Conservation (phyloP, 441 rosid species). For the Pelargonium cotyledonis region DNA sequence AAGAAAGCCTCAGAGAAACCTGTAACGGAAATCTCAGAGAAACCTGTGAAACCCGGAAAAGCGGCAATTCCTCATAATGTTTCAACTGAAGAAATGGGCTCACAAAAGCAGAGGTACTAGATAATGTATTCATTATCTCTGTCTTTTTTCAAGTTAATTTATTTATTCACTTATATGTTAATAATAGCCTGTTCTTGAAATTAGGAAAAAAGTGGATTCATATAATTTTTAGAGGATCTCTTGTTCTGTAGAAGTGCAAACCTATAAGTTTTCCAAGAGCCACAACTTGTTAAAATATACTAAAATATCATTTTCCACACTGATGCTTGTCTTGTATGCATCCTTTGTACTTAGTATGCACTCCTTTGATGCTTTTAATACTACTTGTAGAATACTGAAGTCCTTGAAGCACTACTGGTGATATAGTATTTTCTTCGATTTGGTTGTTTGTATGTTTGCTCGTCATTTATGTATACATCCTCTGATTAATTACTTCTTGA, state of each 20-base stretch:
- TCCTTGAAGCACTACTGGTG: background rate
- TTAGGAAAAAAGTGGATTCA: background rate
- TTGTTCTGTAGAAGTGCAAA: background rate
- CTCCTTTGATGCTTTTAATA: background rate
- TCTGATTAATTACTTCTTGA: background rate
- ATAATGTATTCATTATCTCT: constrained; percentile 11
- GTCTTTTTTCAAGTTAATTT: background rate
- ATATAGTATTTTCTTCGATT: background rate
- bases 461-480: background rate
- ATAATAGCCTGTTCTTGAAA: background rate
- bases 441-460: background rate
- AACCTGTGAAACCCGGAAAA: constrained; percentile 40
- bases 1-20: background rate
- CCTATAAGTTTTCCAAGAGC: background rate
- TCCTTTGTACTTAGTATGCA: background rate
- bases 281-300: background rate
- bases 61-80: constrained; percentile 34
- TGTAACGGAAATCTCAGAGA: constrained; percentile 26
- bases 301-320: background rate
- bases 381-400: background rate
- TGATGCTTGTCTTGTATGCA: background rate
- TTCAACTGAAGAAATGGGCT: constrained; percentile 58
- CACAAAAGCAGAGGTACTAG: constrained; percentile 77
- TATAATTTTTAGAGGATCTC: background rate
- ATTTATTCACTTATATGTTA: background rate